Conservation (phyloP, 306 rosid species). For the Dryas octopetala region DNA sequence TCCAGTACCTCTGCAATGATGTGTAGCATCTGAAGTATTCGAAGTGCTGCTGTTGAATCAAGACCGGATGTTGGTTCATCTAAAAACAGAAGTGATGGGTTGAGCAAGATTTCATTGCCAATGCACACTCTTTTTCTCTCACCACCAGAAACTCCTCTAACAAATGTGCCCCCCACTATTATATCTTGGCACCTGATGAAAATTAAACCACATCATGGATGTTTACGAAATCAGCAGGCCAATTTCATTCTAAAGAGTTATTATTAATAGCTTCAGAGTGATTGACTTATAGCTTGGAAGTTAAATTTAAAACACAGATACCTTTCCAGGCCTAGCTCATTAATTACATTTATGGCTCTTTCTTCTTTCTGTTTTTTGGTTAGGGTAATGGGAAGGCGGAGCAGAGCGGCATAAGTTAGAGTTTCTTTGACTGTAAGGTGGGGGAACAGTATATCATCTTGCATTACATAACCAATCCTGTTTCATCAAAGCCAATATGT, state of each 20-base stretch:
- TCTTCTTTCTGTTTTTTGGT: conserved; percentile 54
- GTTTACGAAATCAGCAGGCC: no score
- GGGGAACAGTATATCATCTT: conserved; percentile 52
- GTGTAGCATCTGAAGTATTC: conserved; percentile 19
- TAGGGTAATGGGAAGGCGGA: conserved; percentile 52
- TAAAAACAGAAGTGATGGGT: conserved; percentile 55
- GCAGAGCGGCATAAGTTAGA: conserved; percentile 53
- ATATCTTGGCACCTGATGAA: conserved; percentile 43
- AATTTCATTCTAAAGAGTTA: no score
- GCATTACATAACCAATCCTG: conserved; percentile 50
- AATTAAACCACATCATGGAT: not conserved
- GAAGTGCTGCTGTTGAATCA: conserved; percentile 51
- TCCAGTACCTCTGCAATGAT: conserved; percentile 13
- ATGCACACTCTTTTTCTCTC: conserved; percentile 65
- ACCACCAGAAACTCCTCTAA: conserved; percentile 58
- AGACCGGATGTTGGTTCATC: conserved; percentile 80
- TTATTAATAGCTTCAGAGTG: no score
- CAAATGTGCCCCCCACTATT: conserved; percentile 51
- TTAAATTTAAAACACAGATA: not conserved
- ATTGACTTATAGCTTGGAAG: no score
- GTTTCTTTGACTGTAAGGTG: conserved; percentile 51
- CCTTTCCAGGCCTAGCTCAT: conserved; percentile 51
- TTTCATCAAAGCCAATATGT: not conserved
- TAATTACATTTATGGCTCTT: conserved; percentile 40
- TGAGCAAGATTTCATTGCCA: conserved; percentile 59